A percentile compares a stretch with the other conserved stretches of the same genome.
phyloP scores from a whole-genome alignment of 1,139 yeast species.

The Pichia sp. region DNA sequence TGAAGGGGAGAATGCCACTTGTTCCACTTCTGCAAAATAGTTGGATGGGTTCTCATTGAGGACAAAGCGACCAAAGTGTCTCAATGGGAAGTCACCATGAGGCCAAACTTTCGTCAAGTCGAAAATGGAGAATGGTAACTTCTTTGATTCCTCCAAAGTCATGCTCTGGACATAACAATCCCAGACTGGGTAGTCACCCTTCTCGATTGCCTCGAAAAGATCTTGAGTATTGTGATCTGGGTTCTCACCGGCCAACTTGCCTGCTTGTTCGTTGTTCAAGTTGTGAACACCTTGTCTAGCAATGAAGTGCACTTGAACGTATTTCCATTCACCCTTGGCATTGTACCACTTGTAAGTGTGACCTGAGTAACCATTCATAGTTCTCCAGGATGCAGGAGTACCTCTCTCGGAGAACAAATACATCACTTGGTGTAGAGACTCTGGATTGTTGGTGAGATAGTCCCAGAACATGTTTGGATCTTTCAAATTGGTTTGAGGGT shows the following conservation, averaged over 20 bases:
- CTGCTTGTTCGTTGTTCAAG: conserved; percentile 51
- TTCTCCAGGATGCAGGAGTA: conserved; percentile 56
- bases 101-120: conserved; percentile 82
- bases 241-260: conserved; percentile 45
- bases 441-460: conserved; percentile 56
- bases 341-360: conserved; percentile 70
- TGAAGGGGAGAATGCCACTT: conserved; percentile 76
- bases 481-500: conserved; percentile 44
- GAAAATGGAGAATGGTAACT: conserved; percentile 49
- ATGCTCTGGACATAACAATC: conserved; percentile 63
- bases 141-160: conserved; percentile 65
- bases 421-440: conserved; percentile 56
- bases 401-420: conserved; percentile 66
- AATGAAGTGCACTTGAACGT: conserved; percentile 59
- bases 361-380: conserved; percentile 72
- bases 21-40: conserved; percentile 78
- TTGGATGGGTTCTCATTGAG: conserved; percentile 69
- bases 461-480: conserved; percentile 64
- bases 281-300: conserved; percentile 60
- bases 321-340: conserved; percentile 53
- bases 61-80: conserved; percentile 63
- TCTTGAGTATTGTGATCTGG: conserved; percentile 60
- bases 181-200: conserved; percentile 58
- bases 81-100: conserved; percentile 65
- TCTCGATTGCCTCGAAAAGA: conserved; percentile 49